Conservation (phyloP, 169 alveolate species). For the Haemoproteus tartakovskyi region DNA sequence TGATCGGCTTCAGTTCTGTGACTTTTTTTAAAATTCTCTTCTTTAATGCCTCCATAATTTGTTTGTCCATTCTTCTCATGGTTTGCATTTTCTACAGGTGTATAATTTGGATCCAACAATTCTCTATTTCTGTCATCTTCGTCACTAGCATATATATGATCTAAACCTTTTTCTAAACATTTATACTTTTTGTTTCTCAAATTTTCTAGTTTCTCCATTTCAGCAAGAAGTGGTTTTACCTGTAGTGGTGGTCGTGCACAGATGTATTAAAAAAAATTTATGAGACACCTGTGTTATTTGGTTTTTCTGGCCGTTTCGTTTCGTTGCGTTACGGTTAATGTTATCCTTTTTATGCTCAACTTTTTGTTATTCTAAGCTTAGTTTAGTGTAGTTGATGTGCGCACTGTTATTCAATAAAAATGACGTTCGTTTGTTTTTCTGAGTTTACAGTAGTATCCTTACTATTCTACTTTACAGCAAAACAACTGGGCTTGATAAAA, state of each 20-base stretch:
- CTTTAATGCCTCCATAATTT: background rate
- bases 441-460: too few species aligned
- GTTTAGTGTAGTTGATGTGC: background rate
- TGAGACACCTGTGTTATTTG: too few species aligned
- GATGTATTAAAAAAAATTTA: too few species aligned
- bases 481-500: too few species aligned
- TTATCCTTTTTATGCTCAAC: too few species aligned
- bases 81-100: background rate
- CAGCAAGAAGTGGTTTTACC: background rate
- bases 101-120: constrained; percentile 9
- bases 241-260: too few species aligned
- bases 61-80: background rate
- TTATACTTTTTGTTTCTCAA: constrained; percentile 35
- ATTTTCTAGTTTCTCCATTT: constrained; percentile 57
- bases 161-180: constrained; percentile 26
- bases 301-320: background rate
- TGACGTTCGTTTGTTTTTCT: too few species aligned
- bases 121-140: constrained; percentile 5
- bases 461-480: too few species aligned
- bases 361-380: background rate
- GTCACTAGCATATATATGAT: constrained; percentile 6
- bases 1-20: constrained; percentile 4
- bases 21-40: background rate
- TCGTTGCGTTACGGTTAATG: too few species aligned
- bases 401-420: too few species aligned